Evolutionary conservation across 306 rosid species (phyloP).

Genomic region (Pterocarpus macrocarpus): DNA sequence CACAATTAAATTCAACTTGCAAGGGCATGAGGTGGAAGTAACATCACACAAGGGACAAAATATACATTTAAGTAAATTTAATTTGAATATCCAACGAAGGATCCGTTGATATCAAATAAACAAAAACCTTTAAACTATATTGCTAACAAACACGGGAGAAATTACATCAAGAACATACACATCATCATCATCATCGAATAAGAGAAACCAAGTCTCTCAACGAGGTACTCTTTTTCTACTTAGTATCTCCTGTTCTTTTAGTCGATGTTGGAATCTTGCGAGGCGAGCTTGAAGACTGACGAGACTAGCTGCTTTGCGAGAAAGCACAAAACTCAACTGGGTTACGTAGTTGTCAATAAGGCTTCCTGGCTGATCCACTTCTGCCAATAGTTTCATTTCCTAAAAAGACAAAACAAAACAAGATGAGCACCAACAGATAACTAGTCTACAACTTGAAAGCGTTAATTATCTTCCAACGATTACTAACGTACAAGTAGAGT

Average conservation of each 20-base stretch:
- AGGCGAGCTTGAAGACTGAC: constrained; percentile 96
- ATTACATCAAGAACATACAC: constrained; percentile 47
- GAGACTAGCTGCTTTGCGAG: constrained; percentile 94
- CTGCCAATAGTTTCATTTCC: constrained; percentile 98
- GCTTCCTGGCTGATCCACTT: constrained; percentile 98
- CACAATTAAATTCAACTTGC: constrained; percentile 38
- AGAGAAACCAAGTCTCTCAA: constrained; percentile 51
- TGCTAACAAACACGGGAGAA: constrained; percentile 44
- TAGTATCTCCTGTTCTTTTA: constrained; percentile 92
- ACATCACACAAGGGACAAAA: constrained; percentile 44
- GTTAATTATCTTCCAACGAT: too few relatives aligned
- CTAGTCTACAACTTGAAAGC: neutral
- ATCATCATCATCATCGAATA: constrained; percentile 46
- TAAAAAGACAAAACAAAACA: constrained; percentile 44
- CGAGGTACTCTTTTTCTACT: constrained; percentile 91
- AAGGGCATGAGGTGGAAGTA: constrained; percentile 1
- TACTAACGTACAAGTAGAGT: neutral
- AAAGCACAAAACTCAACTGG: constrained; percentile 86
- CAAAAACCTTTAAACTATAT: constrained; percentile 44
- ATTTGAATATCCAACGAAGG: constrained; percentile 49
- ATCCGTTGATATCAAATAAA: constrained; percentile 25
- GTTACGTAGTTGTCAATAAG: constrained; percentile 86
- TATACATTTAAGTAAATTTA: constrained; percentile 48
- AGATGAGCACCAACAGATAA: constrained; percentile 38
- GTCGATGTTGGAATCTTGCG: constrained; percentile 92